Evolutionary conservation across 148 eudicot genomes (phyloP).

Genomic region (Rhododendron griersonianum): DNA sequence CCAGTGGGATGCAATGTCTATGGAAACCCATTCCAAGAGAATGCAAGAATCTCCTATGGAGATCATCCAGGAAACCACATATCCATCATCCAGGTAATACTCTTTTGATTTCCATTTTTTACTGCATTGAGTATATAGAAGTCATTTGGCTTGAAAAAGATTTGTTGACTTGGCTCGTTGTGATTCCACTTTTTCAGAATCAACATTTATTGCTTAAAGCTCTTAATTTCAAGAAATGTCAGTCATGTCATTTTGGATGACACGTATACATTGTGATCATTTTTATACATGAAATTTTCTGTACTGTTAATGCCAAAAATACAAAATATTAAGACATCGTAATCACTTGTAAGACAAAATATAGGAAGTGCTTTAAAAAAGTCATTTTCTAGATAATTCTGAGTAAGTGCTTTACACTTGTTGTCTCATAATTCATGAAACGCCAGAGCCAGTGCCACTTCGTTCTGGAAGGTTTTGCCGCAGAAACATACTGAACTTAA

Average conservation of each 20-base stretch:
- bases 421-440: background rate
- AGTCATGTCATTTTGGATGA: background rate
- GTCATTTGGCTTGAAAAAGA: background rate
- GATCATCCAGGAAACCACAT: conserved; percentile 31
- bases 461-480: background rate
- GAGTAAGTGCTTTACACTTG: background rate
- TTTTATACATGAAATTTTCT: background rate
- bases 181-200: background rate
- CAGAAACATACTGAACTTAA: background rate
- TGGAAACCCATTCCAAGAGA: conserved; percentile 25
- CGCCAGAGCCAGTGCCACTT: background rate
- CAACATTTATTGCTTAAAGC: background rate
- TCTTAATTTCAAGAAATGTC: background rate
- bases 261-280: background rate
- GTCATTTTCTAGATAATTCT: background rate
- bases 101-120: background rate
- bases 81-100: conserved; percentile 46
- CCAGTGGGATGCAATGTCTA: conserved; percentile 50
- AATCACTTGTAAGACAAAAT: background rate
- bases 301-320: background rate
- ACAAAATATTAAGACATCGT: background rate
- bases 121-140: background rate
- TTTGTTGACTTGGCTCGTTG: background rate
- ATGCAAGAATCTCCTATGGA: conserved; percentile 32
- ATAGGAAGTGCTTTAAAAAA: background rate